Evolutionary conservation across 176 grass and related monocot species (phyloP).

Genomic region (Bolboschoenus planiculmis): DNA sequence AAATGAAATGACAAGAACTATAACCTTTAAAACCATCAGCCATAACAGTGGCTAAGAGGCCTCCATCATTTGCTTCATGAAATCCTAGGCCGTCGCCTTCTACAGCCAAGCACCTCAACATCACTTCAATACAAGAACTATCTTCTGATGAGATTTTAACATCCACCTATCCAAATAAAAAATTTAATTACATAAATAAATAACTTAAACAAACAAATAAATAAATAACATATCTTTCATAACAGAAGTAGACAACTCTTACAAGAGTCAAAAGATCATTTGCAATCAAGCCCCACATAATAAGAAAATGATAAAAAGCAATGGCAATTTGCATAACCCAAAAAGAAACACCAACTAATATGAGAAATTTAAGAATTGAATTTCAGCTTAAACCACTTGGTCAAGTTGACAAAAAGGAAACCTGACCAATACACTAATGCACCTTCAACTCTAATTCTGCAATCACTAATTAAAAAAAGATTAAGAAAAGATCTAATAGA

Average conservation of each 20-base stretch:
- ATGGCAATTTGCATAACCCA: not conserved
- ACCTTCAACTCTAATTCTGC: not conserved
- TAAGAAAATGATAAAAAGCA: not conserved
- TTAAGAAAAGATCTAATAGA: not conserved
- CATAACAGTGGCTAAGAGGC: conserved; percentile 76
- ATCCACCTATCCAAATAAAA: conserved; percentile 44
- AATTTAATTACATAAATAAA: not conserved
- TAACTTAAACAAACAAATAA: not conserved
- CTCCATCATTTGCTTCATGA: conserved; percentile 86
- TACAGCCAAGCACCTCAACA: conserved; percentile 60
- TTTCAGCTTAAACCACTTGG: not conserved
- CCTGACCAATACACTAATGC: not conserved
- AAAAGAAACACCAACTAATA: not conserved
- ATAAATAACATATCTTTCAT: not conserved
- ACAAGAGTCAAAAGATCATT: not conserved
- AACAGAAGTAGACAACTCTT: not conserved
- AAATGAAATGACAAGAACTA: not conserved
- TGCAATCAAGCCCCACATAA: not conserved
- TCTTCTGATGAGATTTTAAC: conserved; percentile 52
- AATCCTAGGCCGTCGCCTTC: conserved; percentile 71
- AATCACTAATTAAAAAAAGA: not conserved
- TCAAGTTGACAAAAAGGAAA: not conserved
- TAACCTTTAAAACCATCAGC: conserved; percentile 93
- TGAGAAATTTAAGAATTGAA: not conserved
- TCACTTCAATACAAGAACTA: conserved; percentile 73